A percentile compares a stretch with the other conserved stretches of the same genome.
Evolutionary conservation across 129 eudicot genomes (phyloP).

Genomic region (Centrapalus pauciflorus): DNA sequence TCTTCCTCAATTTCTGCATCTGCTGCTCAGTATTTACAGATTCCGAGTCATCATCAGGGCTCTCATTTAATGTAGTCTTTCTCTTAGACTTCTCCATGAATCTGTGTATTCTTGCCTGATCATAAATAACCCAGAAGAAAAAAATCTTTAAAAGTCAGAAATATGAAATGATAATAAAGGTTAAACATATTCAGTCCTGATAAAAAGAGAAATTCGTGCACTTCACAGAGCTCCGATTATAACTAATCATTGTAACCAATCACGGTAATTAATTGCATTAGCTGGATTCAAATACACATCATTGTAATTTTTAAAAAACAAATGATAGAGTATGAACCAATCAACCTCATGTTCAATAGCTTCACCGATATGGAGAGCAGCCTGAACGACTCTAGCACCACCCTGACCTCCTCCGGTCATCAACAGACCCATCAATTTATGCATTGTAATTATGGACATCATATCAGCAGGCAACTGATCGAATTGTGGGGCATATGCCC

Average conservation of each 20-base stretch:
- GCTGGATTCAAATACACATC: neutral
- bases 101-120: slow-evolving; percentile 66
- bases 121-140: neutral
- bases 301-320: neutral
- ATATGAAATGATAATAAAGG: neutral
- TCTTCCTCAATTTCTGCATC: slow-evolving; percentile 52
- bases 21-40: slow-evolving; percentile 38
- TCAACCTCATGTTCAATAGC: slow-evolving; percentile 92
- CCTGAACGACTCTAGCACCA: slow-evolving; percentile 72
- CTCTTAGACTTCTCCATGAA: slow-evolving; percentile 70
- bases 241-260: too few relatives aligned
- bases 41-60: slow-evolving; percentile 42
- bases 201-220: too few relatives aligned
- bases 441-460: slow-evolving; percentile 97
- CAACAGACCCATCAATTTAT: slow-evolving; percentile 83
- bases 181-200: neutral
- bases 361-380: slow-evolving; percentile 84
- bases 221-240: too few relatives aligned
- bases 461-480: slow-evolving; percentile 88
- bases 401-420: slow-evolving; percentile 83
- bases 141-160: neutral
- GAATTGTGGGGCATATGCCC: slow-evolving; percentile 54
- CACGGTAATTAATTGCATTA: too few relatives aligned
- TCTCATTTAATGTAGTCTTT: slow-evolving; percentile 43
- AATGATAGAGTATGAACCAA: slow-evolving; percentile 1